These are phyloP conservation scores for Tephrocybe rancida DNA, from an alignment of 768 basidiomycete species.

Conservation along the genomic window DNA sequence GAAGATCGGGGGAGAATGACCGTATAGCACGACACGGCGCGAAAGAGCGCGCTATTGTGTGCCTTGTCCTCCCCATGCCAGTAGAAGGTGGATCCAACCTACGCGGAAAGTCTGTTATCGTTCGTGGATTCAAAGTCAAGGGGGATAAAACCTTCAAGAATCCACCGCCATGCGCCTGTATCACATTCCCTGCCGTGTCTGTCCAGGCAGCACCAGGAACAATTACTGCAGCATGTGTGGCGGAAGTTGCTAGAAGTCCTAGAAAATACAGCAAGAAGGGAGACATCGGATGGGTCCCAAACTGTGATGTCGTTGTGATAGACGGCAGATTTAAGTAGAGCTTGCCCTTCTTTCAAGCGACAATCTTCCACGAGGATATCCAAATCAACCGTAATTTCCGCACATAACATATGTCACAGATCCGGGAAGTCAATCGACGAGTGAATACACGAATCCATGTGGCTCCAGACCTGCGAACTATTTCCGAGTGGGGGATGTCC, in stretches of 20 bases:
- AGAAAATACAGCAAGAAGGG: slow-evolving; percentile 8
- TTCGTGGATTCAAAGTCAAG: background rate
- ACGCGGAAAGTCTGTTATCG: background rate
- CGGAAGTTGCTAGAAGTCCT: slow-evolving; percentile 8
- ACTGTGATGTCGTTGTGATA: background rate
- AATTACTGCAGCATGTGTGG: slow-evolving; percentile 43
- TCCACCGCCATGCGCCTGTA: slow-evolving; percentile 66
- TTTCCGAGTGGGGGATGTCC: slow-evolving; percentile 4
- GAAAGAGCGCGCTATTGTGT: slow-evolving; percentile 54
- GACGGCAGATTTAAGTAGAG: background rate
- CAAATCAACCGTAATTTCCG: background rate
- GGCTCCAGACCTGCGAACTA: slow-evolving; percentile 1
- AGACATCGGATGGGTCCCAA: slow-evolving; percentile 2
- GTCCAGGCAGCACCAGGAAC: slow-evolving; percentile 66
- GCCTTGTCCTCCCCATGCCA: slow-evolving; percentile 70
- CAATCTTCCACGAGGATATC: background rate
- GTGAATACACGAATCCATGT: too few relatives aligned
- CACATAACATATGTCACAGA: too few relatives aligned
- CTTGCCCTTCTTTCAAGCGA: background rate
- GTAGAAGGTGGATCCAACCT: slow-evolving; percentile 59
- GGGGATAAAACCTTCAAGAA: slow-evolving; percentile 48
- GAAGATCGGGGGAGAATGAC: slow-evolving; percentile 26
- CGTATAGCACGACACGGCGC: slow-evolving; percentile 60
- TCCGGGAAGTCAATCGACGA: too few relatives aligned
- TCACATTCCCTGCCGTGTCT: slow-evolving; percentile 60